A percentile compares a stretch with the other conserved stretches of the same genome.
Evolutionary conservation across 495 filamentous ascomycete species (phyloP).

Genomic region (Neurospora sp.): DNA sequence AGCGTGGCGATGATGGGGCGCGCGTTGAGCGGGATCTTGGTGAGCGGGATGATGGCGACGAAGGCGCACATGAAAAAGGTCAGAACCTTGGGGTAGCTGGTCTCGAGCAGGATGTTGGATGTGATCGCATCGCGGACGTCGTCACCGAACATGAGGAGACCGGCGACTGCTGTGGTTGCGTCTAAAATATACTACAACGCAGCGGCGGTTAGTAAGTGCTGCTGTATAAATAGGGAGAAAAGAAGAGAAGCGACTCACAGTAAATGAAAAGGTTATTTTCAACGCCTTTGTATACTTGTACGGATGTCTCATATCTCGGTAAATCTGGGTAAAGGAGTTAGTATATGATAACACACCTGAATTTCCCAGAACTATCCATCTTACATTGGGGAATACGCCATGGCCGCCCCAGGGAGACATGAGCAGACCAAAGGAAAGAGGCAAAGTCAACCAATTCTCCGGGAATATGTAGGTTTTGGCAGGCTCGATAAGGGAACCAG

Average conservation of each 20-base stretch:
- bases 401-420: constrained; percentile 98
- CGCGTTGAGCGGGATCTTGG: constrained; percentile 87
- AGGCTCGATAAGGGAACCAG: constrained; percentile 80
- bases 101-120: constrained; percentile 65
- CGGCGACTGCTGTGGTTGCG: constrained; percentile 65
- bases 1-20: constrained; percentile 78
- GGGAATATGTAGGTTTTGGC: constrained; percentile 72
- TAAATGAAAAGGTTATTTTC: constrained; percentile 79
- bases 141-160: constrained; percentile 90
- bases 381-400: constrained; percentile 77
- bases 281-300: constrained; percentile 71
- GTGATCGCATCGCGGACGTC: constrained; percentile 79
- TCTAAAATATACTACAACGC: constrained; percentile 61
- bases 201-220: not conserved
- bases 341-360: not conserved
- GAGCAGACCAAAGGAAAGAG: constrained; percentile 86
- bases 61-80: constrained; percentile 71
- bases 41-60: constrained; percentile 86
- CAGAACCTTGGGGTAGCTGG: constrained; percentile 64
- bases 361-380: not conserved
- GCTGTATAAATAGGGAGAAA: not conserved
- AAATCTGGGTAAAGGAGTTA: constrained; percentile 47
- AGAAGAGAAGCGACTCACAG: constrained; percentile 43
- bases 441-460: constrained; percentile 75
- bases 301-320: constrained; percentile 94